phyloP scores from a whole-genome alignment of 164 flowering plant genomes.

The Tinospora cordifolia region DNA sequence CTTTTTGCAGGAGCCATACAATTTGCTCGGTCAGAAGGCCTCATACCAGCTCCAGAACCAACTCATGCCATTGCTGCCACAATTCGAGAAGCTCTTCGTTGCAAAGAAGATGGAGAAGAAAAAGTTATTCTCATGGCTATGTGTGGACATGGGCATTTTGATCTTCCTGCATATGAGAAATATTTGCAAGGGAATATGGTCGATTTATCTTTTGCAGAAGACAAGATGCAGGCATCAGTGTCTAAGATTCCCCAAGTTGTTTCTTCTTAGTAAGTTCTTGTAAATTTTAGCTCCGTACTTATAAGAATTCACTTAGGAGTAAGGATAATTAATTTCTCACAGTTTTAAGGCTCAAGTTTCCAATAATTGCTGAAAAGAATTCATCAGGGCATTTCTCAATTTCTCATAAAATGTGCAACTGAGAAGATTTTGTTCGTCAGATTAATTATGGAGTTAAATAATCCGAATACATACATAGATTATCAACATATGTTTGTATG shows the following conservation, averaged over 20 bases:
- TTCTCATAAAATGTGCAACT: not conserved
- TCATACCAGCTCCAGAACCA: conserved; percentile 95
- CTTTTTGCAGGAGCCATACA: conserved; percentile 65
- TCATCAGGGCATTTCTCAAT: not conserved
- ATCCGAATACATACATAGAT: no score
- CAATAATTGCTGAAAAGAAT: not conserved
- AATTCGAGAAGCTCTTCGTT: conserved; percentile 80
- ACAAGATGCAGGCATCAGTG: conserved; percentile 49
- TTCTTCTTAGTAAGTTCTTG: conserved; percentile 6
- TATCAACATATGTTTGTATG: no score
- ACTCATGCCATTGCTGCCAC: conserved; percentile 97
- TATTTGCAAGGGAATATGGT: conserved; percentile 75
- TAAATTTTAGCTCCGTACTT: not conserved
- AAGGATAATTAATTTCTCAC: not conserved
- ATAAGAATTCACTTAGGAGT: not conserved
- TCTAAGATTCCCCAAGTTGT: conserved; percentile 47
- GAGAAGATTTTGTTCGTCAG: not conserved
- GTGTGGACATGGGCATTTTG: conserved; percentile 99
- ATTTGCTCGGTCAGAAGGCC: conserved; percentile 82
- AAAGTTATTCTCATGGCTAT: conserved; percentile 88
- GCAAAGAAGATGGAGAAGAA: conserved; percentile 73
- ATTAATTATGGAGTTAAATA: no score
- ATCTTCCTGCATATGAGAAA: conserved; percentile 82
- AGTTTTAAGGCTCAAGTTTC: not conserved
- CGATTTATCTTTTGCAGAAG: conserved; percentile 61